Base-by-base conservation (phyloP, 176 grass and related monocot genomes). In the Musa troglodytarum region DNA sequence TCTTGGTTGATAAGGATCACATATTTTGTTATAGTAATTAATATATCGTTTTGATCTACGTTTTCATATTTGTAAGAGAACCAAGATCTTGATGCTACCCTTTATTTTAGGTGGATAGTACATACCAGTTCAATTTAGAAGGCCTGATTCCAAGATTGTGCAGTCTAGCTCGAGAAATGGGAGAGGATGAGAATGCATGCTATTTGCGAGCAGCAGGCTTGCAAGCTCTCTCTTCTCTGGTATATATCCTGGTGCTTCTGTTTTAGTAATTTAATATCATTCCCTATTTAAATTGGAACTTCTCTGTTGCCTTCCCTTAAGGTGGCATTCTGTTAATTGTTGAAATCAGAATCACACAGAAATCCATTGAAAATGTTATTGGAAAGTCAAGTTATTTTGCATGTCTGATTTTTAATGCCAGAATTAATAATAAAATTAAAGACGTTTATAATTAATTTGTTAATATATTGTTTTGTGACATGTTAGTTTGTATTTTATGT, bases 71-170 rank as follows among this genome's bases (percentile, higher is more conserved):
- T 56, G 13, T 26, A 23, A 55, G 28, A 51, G 2, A 71, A 69
- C 68, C 49, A 29, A 71, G n/a, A 76, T 69, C 22, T 25, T 80
- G 24, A 52, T 55, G 59, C 67, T 83, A 28, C 7, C 50, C 54
- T 59, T 17, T 25, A 53, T 81, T 71, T 20, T 54, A 99, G 95
- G 86, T 94, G 80, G 95, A 99, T 87, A 80, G 95, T 74, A 99
- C 90, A 16, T 93, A 99, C 81, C 90, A 92, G 74, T 99, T 99
- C 82, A 99, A 99, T 89, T 85, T 99, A 77, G 95, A 99, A 92
- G 82, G 80, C 54, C 82, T 99, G 10, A 80, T 99, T 76, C 95
- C 95, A 81, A 90, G 84, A 77, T 71, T 99, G 22, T 99, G 95
- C 80, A 84, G 91, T 78, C 79, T 99, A 76, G 80, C 86, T 82